Percentiles rank a stretch among this genome's conserved stretches.
Evolutionary conservation across 352 stramenopile species (phyloP).

Genomic region (Pythium brachiatum): DNA sequence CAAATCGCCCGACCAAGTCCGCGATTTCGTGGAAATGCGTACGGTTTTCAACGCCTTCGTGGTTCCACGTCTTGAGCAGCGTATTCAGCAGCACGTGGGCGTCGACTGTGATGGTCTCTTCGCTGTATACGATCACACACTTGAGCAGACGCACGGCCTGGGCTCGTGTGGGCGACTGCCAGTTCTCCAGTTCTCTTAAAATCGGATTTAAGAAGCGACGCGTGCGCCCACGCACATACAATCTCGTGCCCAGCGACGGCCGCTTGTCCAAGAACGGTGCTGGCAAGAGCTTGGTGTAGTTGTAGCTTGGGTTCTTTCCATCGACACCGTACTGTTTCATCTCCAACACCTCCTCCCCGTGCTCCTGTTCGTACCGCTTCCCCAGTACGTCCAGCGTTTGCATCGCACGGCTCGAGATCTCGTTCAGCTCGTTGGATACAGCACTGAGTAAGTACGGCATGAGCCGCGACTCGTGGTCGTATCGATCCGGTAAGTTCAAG

Average conservation of each 20-base stretch:
- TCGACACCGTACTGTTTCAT: conserved; percentile 94
- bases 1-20: conserved; percentile 61
- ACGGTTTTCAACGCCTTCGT: conserved; percentile 14
- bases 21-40: conserved; percentile 32
- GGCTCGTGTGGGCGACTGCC: conserved; percentile 77
- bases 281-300: conserved; percentile 83
- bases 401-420: conserved; percentile 56
- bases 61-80: conserved; percentile 53
- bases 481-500: conserved; percentile 88
- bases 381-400: conserved; percentile 69
- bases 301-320: conserved; percentile 80
- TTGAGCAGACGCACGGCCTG: conserved; percentile 88
- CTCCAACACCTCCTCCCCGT: conserved; percentile 88
- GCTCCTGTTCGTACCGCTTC: conserved; percentile 58
- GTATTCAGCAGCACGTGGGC: conserved; percentile 71
- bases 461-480: conserved; percentile 92
- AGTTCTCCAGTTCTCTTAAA: conserved; percentile 91
- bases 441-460: conserved; percentile 94
- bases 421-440: conserved; percentile 64
- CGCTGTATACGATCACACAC: conserved; percentile 90
- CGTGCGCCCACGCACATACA: conserved; percentile 90
- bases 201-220: conserved; percentile 89
- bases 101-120: conserved; percentile 93
- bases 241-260: conserved; percentile 85
- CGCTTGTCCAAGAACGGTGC: conserved; percentile 66